Conservation (phyloP, 1,139 yeast genomes). For the Pichia norvegensis region DNA sequence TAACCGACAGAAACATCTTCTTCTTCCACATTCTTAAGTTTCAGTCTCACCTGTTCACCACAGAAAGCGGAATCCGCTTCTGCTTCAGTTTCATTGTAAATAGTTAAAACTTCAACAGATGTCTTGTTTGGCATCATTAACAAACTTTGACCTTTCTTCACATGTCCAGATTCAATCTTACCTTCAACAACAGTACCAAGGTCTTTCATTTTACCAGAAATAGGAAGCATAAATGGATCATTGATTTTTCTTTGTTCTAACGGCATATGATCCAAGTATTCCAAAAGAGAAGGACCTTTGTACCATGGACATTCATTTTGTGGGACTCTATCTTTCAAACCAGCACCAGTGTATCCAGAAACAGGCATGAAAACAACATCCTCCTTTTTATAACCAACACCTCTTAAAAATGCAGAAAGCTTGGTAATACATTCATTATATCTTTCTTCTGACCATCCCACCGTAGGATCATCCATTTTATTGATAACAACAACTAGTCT, state of each 20-base stretch:
- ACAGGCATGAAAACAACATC: constrained; percentile 94
- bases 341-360: constrained; percentile 96
- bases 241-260: constrained; percentile 79
- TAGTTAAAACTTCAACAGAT: constrained; percentile 73
- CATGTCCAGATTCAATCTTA: constrained; percentile 91
- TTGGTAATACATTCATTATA: constrained; percentile 91
- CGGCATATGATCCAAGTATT: constrained; percentile 77
- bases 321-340: constrained; percentile 78
- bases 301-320: constrained; percentile 83
- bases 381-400: constrained; percentile 82
- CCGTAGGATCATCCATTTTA: constrained; percentile 99
- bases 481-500: constrained; percentile 87
- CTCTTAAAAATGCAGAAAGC: constrained; percentile 69
- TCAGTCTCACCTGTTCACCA: constrained; percentile 95
- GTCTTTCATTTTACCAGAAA: constrained; percentile 90
- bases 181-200: constrained; percentile 97
- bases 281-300: constrained; percentile 83
- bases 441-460: constrained; percentile 90
- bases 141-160: constrained; percentile 69
- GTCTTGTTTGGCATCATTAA: constrained; percentile 89
- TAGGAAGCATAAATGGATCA: constrained; percentile 96
- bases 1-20: constrained; percentile 91
- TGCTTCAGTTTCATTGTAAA: constrained; percentile 90
- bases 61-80: constrained; percentile 86
- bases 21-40: constrained; percentile 92